Percentiles rank a stretch among this genome's conserved stretches.
Conservation (phyloP, 129 eudicot species). For the Helianthus tuberosus region DNA sequence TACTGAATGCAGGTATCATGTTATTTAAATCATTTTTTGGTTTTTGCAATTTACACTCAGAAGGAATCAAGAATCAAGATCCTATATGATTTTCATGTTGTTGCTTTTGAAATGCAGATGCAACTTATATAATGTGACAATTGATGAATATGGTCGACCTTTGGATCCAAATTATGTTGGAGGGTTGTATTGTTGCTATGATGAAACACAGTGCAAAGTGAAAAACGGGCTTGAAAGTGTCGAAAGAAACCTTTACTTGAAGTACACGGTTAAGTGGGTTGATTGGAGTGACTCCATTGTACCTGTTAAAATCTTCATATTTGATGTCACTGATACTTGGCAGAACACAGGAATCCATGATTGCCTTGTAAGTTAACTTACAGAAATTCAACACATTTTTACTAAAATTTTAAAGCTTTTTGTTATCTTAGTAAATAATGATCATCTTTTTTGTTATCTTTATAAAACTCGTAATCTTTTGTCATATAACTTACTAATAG, state of each 20-base stretch:
- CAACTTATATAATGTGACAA: constrained; percentile 57
- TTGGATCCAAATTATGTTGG: constrained; percentile 50
- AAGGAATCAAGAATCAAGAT: not conserved
- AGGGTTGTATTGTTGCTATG: constrained; percentile 73
- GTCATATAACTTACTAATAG: no score
- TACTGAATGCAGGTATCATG: constrained; percentile 55
- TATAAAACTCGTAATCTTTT: constrained; percentile 22
- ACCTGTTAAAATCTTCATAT: constrained; percentile 66
- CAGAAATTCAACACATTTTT: not conserved
- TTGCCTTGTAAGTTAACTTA: constrained; percentile 32
- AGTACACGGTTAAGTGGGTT: constrained; percentile 68
- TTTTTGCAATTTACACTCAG: not conserved
- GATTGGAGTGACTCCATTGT: constrained; percentile 60
- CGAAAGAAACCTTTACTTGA: constrained; percentile 52
- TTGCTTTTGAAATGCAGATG: constrained; percentile 52
- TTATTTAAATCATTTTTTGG: not conserved
- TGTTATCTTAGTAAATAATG: not conserved
- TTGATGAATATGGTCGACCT: constrained; percentile 42
- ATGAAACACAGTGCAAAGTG: constrained; percentile 58
- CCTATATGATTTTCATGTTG: not conserved
- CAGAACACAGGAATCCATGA: constrained; percentile 42
- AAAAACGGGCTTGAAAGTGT: constrained; percentile 44
- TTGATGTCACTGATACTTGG: constrained; percentile 78
- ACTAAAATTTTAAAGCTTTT: not conserved
- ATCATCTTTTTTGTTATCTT: constrained; percentile 3